Conservation (phyloP, 805 yeast species). For the Starmerella scarabaei region DNA sequence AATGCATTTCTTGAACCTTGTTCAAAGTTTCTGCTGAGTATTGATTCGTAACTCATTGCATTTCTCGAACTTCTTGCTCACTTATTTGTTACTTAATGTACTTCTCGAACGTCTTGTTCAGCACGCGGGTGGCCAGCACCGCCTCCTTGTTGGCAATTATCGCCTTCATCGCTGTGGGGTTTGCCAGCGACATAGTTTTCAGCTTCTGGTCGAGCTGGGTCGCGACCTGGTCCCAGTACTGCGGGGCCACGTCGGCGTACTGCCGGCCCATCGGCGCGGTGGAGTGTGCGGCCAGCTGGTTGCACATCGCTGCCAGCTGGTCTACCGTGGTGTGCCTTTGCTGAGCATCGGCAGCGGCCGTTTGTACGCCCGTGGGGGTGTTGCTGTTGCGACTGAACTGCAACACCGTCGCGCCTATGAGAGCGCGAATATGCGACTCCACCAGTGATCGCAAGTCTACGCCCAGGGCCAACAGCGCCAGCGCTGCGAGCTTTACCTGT, state of each 20-base stretch:
- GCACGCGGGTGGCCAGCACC: conserved; percentile 10
- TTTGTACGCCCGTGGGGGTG: conserved; percentile 1
- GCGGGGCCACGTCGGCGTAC: not conserved
- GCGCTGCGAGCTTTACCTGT: conserved; percentile 9
- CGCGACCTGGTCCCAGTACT: conserved; percentile 29
- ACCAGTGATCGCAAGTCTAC: conserved; percentile 6
- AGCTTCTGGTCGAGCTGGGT: conserved; percentile 25
- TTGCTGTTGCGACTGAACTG: conserved; percentile 11
- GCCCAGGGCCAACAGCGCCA: conserved; percentile 5
- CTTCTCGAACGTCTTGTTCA: conserved; percentile 9
- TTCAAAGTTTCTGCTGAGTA: too few species aligned
- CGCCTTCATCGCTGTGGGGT: conserved; percentile 13
- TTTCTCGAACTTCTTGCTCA: too few species aligned
- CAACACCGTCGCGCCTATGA: conserved; percentile 11
- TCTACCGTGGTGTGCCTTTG: conserved; percentile 1
- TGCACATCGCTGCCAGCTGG: not conserved
- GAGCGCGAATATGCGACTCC: conserved; percentile 4
- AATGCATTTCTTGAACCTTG: too few species aligned
- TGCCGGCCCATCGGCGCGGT: not conserved
- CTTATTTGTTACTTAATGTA: conserved; percentile 6
- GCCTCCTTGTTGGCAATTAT: conserved; percentile 9
- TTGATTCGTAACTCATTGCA: too few species aligned
- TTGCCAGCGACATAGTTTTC: conserved; percentile 22
- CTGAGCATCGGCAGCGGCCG: conserved; percentile 13
- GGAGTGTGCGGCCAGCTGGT: not conserved